Base-by-base conservation (phyloP, 2,329 filamentous ascomycete genomes). In the Paraconiothyrium sp. region DNA sequence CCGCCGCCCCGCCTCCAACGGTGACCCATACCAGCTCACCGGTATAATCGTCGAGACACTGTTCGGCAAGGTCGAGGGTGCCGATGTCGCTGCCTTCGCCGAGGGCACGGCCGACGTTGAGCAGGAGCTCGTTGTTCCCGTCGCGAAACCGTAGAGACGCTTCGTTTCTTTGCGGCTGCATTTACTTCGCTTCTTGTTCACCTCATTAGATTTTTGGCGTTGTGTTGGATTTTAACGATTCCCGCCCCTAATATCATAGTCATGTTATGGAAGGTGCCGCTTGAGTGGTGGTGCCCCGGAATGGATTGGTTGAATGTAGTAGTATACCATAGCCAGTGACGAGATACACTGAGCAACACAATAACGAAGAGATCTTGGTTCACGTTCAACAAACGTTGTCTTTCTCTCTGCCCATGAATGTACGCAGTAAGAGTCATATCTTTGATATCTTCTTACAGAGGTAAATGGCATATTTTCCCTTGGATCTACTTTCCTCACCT, bases 21-120 rank as follows among this genome's bases (percentile, higher is more conserved):
- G 89, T 67, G 92, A 94, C 81, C 92, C 92, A 63, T 95, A 96
- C 83, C 91, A 93, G 82, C 92, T 90, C 75, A 90, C 92, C 65
- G 91, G 89, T 81, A 92, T 93, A 75, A 89, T 94, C 65, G 90
- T 92, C 79, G 90, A 93, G 81, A 92, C 90, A 60, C 72, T 84
- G 68, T 84, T 78, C 72, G 83, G 83, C 62, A 83, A 82, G 77
- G 78, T 81, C 66, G 81, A 84, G 65, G 83, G 83, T 63, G 78
- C 79, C 54, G 80, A 84, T 62, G 75, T 85, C 48, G 76, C 75
- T 63, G 74, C 73, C 68, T 81, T 80, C 68, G 76, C 73, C 54
- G 64, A 64, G 27, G 66, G 74, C 47, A 70, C 70, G 35, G 69
- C 72, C 27, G 37, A 57, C 14, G 69, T 71, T 27, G 73, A 78